Evolutionary conservation across 2,329 filamentous ascomycete genomes (phyloP), one percentile per base, ranked within the genome.

Genomic region (Verticillium dahliae): DNA sequence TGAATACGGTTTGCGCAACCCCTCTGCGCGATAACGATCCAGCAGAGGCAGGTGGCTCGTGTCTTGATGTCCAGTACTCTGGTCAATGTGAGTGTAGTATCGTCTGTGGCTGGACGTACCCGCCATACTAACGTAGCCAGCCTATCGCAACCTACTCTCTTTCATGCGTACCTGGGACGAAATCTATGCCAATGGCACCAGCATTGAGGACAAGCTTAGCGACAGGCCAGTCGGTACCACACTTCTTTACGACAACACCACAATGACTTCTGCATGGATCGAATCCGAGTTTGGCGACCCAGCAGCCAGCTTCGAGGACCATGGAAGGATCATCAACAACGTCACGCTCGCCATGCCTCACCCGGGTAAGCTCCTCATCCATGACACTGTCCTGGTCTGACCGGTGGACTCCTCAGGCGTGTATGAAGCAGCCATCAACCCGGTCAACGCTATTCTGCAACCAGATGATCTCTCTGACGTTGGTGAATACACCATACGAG

Each of bases 321-420:
- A 84, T 60, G 74, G 77, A 0, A 80, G 89, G 33, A 79, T 89
- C 41, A 77, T 94, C 67, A 90, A 92, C 70, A 92, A 93, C 65
- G 85, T 92, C 33, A 90, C 88, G 0, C 79, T 93, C 66, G 89
- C 90, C 0, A 88, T 93, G 82, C 91, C 91, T 0, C 91, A 95
- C 67, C 79, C 86, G 0, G 85, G 77, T 54, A 59, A 64, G 37
- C 34, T 3, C 2, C 5, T 15, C 10, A 11, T 6, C 13, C n/a
- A 5, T 11, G 10, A 31, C 10, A 11, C 1, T 34, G 56, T 18
- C 31, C 4, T 9, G 15, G 7, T 15, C 18, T 34, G 31, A 41
- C 33, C 62, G 22, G 64, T 15, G 6, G n/a, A 15, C 13, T n/a
- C 2, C 27, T 9, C 13, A 4, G 77, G 88, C 0, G 80, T 95